Evolutionary conservation across 2,329 filamentous ascomycete species (phyloP), one percentile per base, ranked within the genome.

Genomic region (Venturia nashicola): DNA sequence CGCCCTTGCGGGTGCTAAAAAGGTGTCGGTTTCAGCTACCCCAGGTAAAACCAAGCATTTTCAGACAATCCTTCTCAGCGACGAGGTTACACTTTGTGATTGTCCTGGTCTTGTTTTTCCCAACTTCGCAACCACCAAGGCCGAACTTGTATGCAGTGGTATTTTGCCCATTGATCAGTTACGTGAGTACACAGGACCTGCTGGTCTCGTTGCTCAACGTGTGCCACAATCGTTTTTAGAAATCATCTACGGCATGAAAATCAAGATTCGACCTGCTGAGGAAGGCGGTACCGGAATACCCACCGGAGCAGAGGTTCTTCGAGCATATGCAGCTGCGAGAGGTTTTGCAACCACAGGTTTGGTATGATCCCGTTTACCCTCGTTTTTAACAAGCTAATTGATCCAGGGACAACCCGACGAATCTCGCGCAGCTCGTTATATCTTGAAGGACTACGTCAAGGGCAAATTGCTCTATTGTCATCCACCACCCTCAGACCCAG

Each of bases 41-140:
- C 94, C 94, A 4, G 94, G 94, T 74, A 99, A 99, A 79, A 99
- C 94, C 16, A 99, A 99, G 79, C 94, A 99, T 72, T 99, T 99
- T 79, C 94, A 99, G 76, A 99, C 94, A 1, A 94, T 99, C 65
- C 92, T 97, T 73, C 84, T 99, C 40, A 94, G 89, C 65, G 89
- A 94, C 0, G 85, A 86, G 65, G 91, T 99, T 67, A 83, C 97
- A 59, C 84, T 99, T 7, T 97, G 94, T 76, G 94, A 99, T 86
- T 99, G 94, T 72, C 94, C 94, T 11, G 94, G 94, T 87, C 86
- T 99, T 23, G 95, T 99, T 1, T 97, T 99, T 75, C 92, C 94
- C 70, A 97, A 97, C 77, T 99, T 97, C 70, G 93, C 94, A 65
- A 92, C 87, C 57, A 97, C 92, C 59, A 97, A 97, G 77, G 94